phyloP scores from a whole-genome alignment of 495 filamentous ascomycete genomes.

The Cudoniella acicularis region DNA sequence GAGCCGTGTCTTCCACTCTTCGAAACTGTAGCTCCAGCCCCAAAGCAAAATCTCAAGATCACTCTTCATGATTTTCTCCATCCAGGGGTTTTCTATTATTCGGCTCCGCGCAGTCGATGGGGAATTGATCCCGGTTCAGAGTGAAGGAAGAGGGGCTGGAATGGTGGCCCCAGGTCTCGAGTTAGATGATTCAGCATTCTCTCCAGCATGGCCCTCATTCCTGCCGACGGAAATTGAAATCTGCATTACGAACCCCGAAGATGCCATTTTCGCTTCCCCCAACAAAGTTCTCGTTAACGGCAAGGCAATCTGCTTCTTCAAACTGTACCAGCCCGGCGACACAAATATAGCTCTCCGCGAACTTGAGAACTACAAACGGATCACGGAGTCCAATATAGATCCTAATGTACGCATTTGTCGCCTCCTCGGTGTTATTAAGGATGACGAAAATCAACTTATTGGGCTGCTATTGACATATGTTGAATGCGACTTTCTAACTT shows the following conservation, averaged over 20 bases:
- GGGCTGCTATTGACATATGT: conserved; percentile 15
- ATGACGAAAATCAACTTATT: conserved; percentile 13
- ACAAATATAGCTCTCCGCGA: conserved; percentile 13
- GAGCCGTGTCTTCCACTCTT: conserved; percentile 12
- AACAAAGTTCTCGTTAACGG: conserved; percentile 9
- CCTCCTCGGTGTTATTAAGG: conserved; percentile 12
- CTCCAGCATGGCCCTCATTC: conserved; percentile 12
- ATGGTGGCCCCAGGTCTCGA: conserved; percentile 7
- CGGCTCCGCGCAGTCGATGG: conserved; percentile 13
- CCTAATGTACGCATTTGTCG: conserved; percentile 13
- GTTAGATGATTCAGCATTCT: conserved; percentile 7
- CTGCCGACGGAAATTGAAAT: conserved; percentile 8
- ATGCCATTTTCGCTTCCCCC: conserved; percentile 15
- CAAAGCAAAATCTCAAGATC: conserved; percentile 10
- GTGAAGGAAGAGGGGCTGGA: conserved; percentile 2
- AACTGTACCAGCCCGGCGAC: conserved; percentile 7
- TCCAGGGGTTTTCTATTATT: conserved; percentile 13
- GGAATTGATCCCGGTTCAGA: conserved; percentile 7
- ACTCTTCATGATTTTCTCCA: conserved; percentile 14
- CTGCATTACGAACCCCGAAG: conserved; percentile 9
- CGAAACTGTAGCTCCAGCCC: conserved; percentile 10
- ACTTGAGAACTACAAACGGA: conserved; percentile 12
- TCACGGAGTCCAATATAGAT: conserved; percentile 16
- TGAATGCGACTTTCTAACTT: conserved; percentile 16
- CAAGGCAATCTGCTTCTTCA: conserved; percentile 14